Conservation (phyloP, 2,329 filamentous ascomycete species). For the Fusarium miscanthi region DNA sequence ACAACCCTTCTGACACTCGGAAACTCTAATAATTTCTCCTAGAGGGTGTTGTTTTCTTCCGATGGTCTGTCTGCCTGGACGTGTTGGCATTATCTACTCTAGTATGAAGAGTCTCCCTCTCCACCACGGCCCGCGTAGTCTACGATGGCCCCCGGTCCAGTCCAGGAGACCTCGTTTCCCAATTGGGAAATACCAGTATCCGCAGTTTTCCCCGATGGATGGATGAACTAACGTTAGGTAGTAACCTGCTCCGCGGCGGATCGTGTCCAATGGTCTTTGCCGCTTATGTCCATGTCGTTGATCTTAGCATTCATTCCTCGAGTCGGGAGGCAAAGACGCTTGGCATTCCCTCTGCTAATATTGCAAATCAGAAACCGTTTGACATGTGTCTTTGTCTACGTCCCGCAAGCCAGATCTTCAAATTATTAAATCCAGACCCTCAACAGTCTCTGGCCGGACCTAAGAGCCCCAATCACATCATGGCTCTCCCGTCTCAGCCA, state of each 20-base stretch:
- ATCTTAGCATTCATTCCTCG: slow-evolving; percentile 33
- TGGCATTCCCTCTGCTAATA: slow-evolving; percentile 21
- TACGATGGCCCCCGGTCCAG: background rate
- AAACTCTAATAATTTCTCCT: background rate
- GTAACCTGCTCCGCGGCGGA: background rate
- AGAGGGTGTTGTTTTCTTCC: background rate
- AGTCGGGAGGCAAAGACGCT: slow-evolving; percentile 26
- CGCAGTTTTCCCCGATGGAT: background rate
- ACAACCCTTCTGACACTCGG: background rate
- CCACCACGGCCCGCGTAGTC: slow-evolving; percentile 29
- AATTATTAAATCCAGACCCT: background rate
- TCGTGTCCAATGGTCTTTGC: background rate
- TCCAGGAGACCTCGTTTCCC: background rate
- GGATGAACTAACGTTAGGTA: background rate
- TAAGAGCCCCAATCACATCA: background rate
- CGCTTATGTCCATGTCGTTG: background rate
- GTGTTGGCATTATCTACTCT: background rate
- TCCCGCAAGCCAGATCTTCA: slow-evolving; percentile 5
- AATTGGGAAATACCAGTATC: background rate
- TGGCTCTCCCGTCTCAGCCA: background rate
- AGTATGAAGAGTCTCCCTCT: background rate
- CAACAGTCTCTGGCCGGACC: background rate
- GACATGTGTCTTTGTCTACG: slow-evolving; percentile 14
- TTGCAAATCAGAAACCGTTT: slow-evolving; percentile 27
- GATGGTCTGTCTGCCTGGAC: background rate